phyloP scores from a whole-genome alignment of 2,329 filamentous ascomycete species.

The Arthrobotrys megalospora region DNA sequence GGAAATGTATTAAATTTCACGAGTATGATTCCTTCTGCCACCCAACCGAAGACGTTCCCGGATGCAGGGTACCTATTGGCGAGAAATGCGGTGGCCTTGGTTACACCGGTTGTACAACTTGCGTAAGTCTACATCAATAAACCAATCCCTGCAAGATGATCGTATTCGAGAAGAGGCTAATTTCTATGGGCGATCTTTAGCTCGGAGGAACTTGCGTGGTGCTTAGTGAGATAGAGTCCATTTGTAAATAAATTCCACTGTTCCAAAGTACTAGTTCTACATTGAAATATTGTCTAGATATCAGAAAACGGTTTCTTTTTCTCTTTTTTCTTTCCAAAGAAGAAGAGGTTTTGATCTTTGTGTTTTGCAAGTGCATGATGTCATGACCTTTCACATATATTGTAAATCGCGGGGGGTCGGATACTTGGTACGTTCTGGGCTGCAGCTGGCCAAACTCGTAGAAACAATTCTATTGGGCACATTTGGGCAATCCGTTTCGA shows the following conservation, averaged over 20 bases:
- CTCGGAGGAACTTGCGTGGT: constrained; percentile 18
- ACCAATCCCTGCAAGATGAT: not conserved
- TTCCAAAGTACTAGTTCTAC: not conserved
- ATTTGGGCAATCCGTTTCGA: too few relatives aligned
- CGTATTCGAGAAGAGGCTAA: not conserved
- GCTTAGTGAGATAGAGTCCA: not conserved
- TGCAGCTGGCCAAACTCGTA: too few relatives aligned
- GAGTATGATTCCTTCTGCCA: constrained; percentile 44
- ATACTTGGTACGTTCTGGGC: too few relatives aligned
- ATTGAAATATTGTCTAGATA: not conserved
- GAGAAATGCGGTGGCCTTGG: constrained; percentile 26
- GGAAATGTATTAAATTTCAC: constrained; percentile 20
- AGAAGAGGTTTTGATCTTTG: too few relatives aligned
- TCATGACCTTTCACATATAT: too few relatives aligned
- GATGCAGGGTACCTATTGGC: constrained; percentile 22
- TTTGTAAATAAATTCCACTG: not conserved
- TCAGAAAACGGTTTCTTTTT: too few relatives aligned
- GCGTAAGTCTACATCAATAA: constrained; percentile 23
- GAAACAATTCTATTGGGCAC: too few relatives aligned
- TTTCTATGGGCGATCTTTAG: not conserved
- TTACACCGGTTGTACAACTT: constrained; percentile 27
- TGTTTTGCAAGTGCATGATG: too few relatives aligned
- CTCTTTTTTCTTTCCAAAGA: too few relatives aligned
- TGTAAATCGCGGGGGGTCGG: too few relatives aligned
- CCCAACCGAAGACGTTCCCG: constrained; percentile 7